These are phyloP conservation scores for Agroathelia rolfsii DNA, from an alignment of 1,284 basidiomycete species.

Conservation along the genomic window DNA sequence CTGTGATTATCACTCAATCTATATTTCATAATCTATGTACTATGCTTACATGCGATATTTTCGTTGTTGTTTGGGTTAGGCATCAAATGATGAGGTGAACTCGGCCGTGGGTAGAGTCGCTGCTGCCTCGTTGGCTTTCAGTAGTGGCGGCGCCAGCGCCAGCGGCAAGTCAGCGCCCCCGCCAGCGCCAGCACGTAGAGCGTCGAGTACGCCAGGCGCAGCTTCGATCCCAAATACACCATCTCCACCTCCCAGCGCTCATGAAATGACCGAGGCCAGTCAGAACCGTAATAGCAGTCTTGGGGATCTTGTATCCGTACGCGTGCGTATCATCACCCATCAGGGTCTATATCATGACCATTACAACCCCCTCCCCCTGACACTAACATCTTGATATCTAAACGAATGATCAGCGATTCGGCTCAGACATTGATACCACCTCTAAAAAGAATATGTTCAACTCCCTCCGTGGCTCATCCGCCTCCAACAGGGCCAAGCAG, in stretches of 20 bases:
- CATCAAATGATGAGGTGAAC: slow-evolving; percentile 25
- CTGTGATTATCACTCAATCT: slow-evolving; percentile 16
- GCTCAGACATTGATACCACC: slow-evolving; percentile 46
- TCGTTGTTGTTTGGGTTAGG: slow-evolving; percentile 15
- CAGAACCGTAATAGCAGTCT: slow-evolving; percentile 2
- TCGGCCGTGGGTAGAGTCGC: slow-evolving; percentile 38
- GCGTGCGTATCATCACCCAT: slow-evolving; percentile 18
- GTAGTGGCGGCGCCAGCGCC: slow-evolving; percentile 15
- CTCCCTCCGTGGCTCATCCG: slow-evolving; percentile 32
- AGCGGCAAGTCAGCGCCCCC: slow-evolving; percentile 22
- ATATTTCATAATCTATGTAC: background rate
- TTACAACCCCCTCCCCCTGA: slow-evolving; percentile 3
- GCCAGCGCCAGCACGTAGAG: slow-evolving; percentile 32
- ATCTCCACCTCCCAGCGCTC: no score
- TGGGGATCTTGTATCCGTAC: slow-evolving; percentile 8
- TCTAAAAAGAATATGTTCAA: slow-evolving; percentile 40
- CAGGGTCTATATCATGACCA: background rate
- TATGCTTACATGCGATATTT: background rate
- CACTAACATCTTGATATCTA: slow-evolving; percentile 5
- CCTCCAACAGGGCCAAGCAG: slow-evolving; percentile 28
- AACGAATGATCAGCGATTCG: slow-evolving; percentile 35
- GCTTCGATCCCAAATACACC: no score
- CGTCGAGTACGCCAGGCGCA: slow-evolving; percentile 16
- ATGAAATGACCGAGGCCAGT: slow-evolving; percentile 5
- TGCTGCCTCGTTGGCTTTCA: slow-evolving; percentile 36